Percentiles rank a stretch among this genome's conserved stretches.
These are phyloP conservation scores for Plasmodium blacklocki DNA, from an alignment of 169 alveolate genomes.

Conservation along the genomic window DNA sequence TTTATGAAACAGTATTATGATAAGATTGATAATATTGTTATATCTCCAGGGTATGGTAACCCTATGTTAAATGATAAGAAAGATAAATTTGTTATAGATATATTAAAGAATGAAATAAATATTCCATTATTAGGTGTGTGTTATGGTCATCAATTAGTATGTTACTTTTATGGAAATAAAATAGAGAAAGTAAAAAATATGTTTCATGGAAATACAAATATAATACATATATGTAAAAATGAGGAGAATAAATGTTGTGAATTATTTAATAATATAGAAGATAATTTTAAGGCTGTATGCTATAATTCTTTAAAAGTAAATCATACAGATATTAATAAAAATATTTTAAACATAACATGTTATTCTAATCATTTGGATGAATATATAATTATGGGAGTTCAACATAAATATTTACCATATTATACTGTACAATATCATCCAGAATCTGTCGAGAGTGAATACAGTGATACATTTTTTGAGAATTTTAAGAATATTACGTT, in stretches of 20 bases:
- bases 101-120: constrained; percentile 19
- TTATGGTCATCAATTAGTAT: constrained; percentile 56
- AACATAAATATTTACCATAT: constrained; percentile 76
- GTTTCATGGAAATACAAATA: constrained; percentile 55
- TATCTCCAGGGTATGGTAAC: constrained; percentile 66
- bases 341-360: constrained; percentile 25
- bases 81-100: constrained; percentile 4
- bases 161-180: constrained; percentile 49
- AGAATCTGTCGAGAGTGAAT: constrained; percentile 79
- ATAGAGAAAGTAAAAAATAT: constrained; percentile 47
- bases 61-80: constrained; percentile 9
- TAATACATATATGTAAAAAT: constrained; percentile 33
- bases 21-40: constrained; percentile 31
- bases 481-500: constrained; percentile 49
- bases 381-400: constrained; percentile 78
- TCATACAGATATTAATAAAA: neutral
- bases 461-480: constrained; percentile 47
- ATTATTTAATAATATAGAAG: constrained; percentile 39
- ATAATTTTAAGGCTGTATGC: constrained; percentile 27
- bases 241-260: neutral
- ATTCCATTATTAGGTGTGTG: constrained; percentile 51
- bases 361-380: constrained; percentile 38
- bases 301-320: constrained; percentile 54
- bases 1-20: constrained; percentile 25
- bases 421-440: constrained; percentile 84